A percentile compares a stretch with the other conserved stretches of the same genome.
These are phyloP conservation scores for Conoideocrella luteorostrata DNA, from an alignment of 2,329 filamentous ascomycete genomes.

Conservation along the genomic window DNA sequence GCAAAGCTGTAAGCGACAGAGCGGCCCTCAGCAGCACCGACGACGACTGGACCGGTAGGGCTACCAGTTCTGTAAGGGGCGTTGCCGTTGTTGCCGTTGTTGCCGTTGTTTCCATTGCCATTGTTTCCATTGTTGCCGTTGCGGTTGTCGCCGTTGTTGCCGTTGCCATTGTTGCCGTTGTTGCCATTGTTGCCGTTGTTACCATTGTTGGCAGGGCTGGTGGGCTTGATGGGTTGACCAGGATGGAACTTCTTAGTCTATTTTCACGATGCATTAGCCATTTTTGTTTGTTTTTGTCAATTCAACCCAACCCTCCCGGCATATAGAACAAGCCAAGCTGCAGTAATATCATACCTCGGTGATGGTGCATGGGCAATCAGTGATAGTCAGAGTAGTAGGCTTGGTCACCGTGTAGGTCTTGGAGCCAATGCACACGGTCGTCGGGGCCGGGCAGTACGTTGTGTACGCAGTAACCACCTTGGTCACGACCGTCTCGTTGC, in stretches of 20 bases:
- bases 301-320: too few relatives aligned
- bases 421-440: conserved; percentile 43
- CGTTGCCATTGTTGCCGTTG: not conserved
- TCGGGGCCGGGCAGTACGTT: conserved; percentile 41
- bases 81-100: too few relatives aligned
- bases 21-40: conserved; percentile 13
- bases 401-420: conserved; percentile 48
- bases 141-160: not conserved
- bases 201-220: not conserved
- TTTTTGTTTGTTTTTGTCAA: too few relatives aligned
- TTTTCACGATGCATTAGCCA: not conserved
- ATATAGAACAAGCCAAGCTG: too few relatives aligned
- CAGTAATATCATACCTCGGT: conserved; percentile 23
- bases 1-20: conserved; percentile 16
- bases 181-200: conserved; percentile 2
- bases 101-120: not conserved
- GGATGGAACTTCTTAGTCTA: conserved; percentile 5
- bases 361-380: conserved; percentile 46
- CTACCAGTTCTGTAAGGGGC: conserved; percentile 1
- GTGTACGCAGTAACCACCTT: conserved; percentile 29
- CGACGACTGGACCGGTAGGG: conserved; percentile 2
- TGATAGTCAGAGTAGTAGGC: conserved; percentile 49
- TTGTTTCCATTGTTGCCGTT: not conserved
- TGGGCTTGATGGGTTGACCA: conserved; percentile 4
- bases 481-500: conserved; percentile 23